Percentiles rank a stretch among this genome's conserved stretches.
These are phyloP conservation scores for Erysimum cheiranthoides DNA, from an alignment of 345 rosid species.

Conservation along the genomic window DNA sequence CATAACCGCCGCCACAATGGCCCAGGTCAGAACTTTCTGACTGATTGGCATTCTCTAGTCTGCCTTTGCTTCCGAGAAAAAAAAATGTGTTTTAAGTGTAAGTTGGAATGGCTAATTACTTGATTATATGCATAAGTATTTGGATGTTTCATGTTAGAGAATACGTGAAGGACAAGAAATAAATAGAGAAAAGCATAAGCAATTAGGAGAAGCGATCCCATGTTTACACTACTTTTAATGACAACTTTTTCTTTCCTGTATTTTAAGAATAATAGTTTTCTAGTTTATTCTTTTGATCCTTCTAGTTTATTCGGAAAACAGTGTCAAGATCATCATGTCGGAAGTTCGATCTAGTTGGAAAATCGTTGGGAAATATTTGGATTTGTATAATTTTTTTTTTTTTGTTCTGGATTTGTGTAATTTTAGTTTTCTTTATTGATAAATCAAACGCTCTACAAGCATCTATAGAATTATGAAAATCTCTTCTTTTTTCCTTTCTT, in stretches of 20 bases:
- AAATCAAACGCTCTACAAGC: conserved; percentile 12
- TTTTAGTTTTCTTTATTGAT: not conserved
- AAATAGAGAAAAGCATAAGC: conserved; percentile 28
- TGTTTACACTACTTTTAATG: conserved; percentile 10
- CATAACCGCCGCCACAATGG: conserved; percentile 12
- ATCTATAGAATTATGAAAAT: not conserved
- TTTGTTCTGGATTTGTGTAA: conserved; percentile 6
- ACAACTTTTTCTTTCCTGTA: not conserved
- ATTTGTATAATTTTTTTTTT: not conserved
- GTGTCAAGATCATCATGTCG: not conserved
- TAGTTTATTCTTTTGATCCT: not conserved
- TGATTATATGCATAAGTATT: conserved; percentile 6
- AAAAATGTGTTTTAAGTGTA: conserved; percentile 23
- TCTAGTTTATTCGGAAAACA: not conserved
- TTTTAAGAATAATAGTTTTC: not conserved
- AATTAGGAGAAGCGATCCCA: conserved; percentile 18
- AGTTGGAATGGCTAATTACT: conserved; percentile 27
- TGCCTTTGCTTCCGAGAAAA: not conserved
- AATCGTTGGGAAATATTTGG: not conserved
- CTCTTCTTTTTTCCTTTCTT: not conserved
- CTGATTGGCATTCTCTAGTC: conserved; percentile 15
- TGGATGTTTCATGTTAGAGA: conserved; percentile 21
- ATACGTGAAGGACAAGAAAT: conserved; percentile 22
- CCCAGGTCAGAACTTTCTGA: conserved; percentile 24
- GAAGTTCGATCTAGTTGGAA: conserved; percentile 3